These are phyloP conservation scores for Chalara sp. DNA, from an alignment of 2,329 filamentous ascomycete species.

Conservation along the genomic window DNA sequence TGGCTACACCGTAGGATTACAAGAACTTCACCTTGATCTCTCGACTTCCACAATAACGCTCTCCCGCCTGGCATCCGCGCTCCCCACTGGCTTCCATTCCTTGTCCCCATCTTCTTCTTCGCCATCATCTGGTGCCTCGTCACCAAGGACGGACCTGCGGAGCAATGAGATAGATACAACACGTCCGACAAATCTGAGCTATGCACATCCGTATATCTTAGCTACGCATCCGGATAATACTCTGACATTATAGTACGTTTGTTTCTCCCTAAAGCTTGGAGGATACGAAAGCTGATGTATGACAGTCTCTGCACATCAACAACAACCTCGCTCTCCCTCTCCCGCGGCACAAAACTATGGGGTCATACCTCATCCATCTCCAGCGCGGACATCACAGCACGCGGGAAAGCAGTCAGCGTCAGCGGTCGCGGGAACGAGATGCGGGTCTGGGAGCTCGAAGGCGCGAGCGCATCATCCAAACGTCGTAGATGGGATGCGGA, in stretches of 20 bases:
- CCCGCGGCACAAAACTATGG: constrained; percentile 57
- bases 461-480: constrained; percentile 37
- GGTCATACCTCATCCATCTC: constrained; percentile 67
- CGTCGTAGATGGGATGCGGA: constrained; percentile 6
- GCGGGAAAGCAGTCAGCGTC: constrained; percentile 65
- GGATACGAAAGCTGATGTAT: too few relatives aligned
- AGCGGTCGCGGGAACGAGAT: constrained; percentile 52
- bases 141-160: constrained; percentile 26
- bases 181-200: constrained; percentile 27
- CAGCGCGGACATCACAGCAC: constrained; percentile 58
- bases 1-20: constrained; percentile 87
- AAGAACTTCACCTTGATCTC: constrained; percentile 65
- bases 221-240: constrained; percentile 67
- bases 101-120: constrained; percentile 15
- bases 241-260: constrained; percentile 49
- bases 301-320: constrained; percentile 52
- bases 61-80: constrained; percentile 43
- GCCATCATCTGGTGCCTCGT: constrained; percentile 12
- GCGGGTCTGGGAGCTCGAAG: constrained; percentile 65
- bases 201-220: constrained; percentile 62
- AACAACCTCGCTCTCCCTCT: constrained; percentile 46
- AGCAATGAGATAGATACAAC: not conserved
- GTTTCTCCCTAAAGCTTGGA: too few relatives aligned
- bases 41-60: constrained; percentile 29
- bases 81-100: constrained; percentile 38